These are phyloP conservation scores for Teunomyces aglyptinius DNA, from an alignment of 805 yeast species.

Conservation along the genomic window DNA sequence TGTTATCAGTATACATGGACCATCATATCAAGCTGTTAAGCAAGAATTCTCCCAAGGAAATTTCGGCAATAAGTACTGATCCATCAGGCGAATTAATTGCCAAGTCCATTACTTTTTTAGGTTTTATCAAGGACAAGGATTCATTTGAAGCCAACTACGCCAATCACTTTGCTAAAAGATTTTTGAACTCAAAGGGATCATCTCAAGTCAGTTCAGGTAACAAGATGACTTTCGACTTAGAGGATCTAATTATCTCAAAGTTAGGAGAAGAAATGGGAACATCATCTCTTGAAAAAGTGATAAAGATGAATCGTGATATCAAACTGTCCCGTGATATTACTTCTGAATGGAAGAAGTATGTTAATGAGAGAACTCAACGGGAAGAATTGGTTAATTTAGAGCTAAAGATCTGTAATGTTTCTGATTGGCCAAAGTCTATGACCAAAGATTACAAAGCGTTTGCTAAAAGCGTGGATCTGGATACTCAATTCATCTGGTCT, in stretches of 20 bases:
- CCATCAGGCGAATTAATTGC: conserved; percentile 42
- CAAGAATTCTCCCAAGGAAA: conserved; percentile 16
- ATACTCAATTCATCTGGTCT: conserved; percentile 37
- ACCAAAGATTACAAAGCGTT: conserved; percentile 41
- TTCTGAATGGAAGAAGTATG: conserved; percentile 34
- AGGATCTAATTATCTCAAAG: conserved; percentile 62
- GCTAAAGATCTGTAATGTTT: conserved; percentile 41
- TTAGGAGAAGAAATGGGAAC: conserved; percentile 77
- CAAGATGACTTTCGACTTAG: conserved; percentile 56
- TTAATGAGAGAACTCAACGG: conserved; percentile 7
- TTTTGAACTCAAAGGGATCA: conserved; percentile 40
- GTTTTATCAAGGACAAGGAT: conserved; percentile 77
- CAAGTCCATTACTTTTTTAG: conserved; percentile 59
- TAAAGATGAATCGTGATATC: conserved; percentile 85
- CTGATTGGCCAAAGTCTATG: conserved; percentile 48
- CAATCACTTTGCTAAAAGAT: conserved; percentile 80
- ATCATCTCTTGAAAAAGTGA: conserved; percentile 72
- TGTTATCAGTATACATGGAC: conserved; percentile 41
- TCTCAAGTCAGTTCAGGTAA: conserved; percentile 24
- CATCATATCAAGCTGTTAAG: conserved; percentile 34
- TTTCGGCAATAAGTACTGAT: conserved; percentile 9
- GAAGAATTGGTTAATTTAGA: conserved; percentile 31
- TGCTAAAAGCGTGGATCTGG: conserved; percentile 17
- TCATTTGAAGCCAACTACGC: conserved; percentile 82
- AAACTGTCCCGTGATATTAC: conserved; percentile 43